Evolutionary conservation across 2,329 filamentous ascomycete genomes (phyloP), one percentile per base, ranked within the genome.

Genomic region (Exophiala alcalophila): DNA sequence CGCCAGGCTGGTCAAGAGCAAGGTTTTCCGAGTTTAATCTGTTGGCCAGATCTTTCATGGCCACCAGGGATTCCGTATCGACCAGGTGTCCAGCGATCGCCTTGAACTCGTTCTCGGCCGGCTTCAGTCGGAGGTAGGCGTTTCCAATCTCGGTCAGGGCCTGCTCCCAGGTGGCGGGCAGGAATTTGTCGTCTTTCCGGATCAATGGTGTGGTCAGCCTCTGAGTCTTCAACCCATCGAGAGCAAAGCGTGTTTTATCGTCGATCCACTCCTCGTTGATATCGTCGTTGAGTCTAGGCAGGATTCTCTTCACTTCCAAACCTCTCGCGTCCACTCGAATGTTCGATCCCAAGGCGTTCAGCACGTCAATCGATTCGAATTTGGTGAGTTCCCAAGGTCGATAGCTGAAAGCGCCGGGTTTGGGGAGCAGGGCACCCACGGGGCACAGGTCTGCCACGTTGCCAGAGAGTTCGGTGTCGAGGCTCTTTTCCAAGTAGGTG

Each of bases 221-320:
- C 70, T 98, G 92, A 32, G 91, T 97, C 78, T 90, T 94, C 55
- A 98, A 76, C 35, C 92, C 92, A 65, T 98, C 92, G 65, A 90
- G 94, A 28, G 92, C 91, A 65, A 97, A 98, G 54, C 92, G 82
- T 27, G 88, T 83, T 77, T 97, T 98, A 74, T 98, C 92, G 69
- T 97, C 92, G 66, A 98, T 97, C 92, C 92, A 98, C 69, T 98
- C 92, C 72, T 98, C 92, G 67, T 98, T 98, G 59, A 98, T 81
- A 59, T 97, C 90, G 63, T 98, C 92, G 65, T 98, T 98, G 49
- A 98, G 76, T 59, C 92, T 81, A 47, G 92, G 92, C 11, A 96
- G 64, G 48, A 98, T 77, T 58, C 92, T 84, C 90, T 98, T 95
- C 37, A 98, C 91, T 70, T 97, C 90, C 54, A 96, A 74, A 47